Conservation (phyloP, 441 rosid genomes). For the Populus hybrid region DNA sequence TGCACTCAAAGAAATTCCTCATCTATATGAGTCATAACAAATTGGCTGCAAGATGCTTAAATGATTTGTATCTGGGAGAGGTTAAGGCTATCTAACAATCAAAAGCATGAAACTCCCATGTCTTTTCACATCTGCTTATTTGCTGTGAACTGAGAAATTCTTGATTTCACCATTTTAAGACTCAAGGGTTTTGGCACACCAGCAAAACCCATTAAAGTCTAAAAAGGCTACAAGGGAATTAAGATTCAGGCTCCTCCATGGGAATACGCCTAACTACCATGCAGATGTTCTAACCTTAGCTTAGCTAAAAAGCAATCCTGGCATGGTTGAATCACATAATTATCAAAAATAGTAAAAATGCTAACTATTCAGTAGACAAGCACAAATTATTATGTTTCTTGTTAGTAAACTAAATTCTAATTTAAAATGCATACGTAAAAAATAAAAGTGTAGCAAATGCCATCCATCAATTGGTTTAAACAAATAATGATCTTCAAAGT, state of each 20-base stretch:
- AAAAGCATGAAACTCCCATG: not conserved
- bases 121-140: not conserved
- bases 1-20: constrained; percentile 16
- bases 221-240: not conserved
- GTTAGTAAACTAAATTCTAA: too few relatives aligned
- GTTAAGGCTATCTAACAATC: not conserved
- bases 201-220: not conserved
- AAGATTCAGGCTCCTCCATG: not conserved
- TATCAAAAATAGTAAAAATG: too few relatives aligned
- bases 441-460: not conserved
- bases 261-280: not conserved
- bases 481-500: too few relatives aligned
- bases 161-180: not conserved
- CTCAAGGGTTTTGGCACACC: not conserved
- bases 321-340: not conserved
- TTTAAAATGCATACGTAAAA: not conserved
- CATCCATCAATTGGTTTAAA: not conserved
- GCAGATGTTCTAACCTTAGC: not conserved
- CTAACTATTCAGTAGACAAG: not conserved
- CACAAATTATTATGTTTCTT: not conserved
- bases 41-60: constrained; percentile 7
- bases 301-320: not conserved
- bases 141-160: not conserved
- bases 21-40: not conserved
- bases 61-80: not conserved